Evolutionary conservation across 2,329 filamentous ascomycete genomes (phyloP).

Genomic region (Aspergillus jensenii): DNA sequence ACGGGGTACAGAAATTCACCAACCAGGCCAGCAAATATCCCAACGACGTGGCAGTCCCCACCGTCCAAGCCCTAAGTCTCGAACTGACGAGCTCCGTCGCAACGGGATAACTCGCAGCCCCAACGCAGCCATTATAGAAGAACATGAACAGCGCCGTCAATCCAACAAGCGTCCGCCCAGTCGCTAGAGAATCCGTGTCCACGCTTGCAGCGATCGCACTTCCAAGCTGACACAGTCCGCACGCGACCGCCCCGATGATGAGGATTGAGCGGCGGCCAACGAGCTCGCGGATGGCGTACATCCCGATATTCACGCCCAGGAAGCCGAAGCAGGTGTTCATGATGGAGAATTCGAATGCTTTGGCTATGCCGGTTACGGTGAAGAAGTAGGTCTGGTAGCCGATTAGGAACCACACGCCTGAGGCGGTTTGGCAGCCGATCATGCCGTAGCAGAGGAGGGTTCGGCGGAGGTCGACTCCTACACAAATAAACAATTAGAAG

Average conservation of each 20-base stretch:
- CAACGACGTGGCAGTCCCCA: background rate
- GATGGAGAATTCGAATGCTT: background rate
- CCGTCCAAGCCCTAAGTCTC: background rate
- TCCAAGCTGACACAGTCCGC: conserved; percentile 24
- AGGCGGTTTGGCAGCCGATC: background rate
- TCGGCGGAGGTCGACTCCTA: background rate
- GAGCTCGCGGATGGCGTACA: conserved; percentile 50
- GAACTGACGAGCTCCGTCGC: background rate
- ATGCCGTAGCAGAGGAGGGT: background rate
- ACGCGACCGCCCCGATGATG: conserved; percentile 32
- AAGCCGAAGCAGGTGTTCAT: background rate
- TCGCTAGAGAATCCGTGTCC: background rate
- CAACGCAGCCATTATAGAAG: background rate
- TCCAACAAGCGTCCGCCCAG: background rate
- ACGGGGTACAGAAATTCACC: conserved; percentile 34
- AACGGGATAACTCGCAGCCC: background rate
- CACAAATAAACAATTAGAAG: background rate
- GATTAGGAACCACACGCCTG: background rate
- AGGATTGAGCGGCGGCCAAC: conserved; percentile 50
- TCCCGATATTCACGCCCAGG: conserved; percentile 50
- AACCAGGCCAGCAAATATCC: background rate
- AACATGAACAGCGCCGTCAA: background rate
- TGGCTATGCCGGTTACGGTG: background rate
- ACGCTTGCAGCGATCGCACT: background rate
- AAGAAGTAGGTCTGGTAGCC: background rate